These are phyloP conservation scores for Kodamaea suecica DNA, from an alignment of 1,139 yeast species.

Conservation along the genomic window DNA sequence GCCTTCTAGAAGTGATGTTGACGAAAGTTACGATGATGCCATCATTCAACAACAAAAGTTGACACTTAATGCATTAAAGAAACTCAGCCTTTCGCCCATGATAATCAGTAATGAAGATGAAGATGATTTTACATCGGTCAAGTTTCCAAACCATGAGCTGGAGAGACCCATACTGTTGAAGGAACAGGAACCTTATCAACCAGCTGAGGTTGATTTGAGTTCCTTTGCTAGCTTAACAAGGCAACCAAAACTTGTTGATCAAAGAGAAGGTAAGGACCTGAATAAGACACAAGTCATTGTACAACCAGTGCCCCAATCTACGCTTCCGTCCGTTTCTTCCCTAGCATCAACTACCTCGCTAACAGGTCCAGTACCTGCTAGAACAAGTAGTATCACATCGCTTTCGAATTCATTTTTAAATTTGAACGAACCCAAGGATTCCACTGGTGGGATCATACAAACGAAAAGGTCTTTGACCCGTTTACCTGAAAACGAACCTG, in stretches of 20 bases:
- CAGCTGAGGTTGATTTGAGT: constrained; percentile 53
- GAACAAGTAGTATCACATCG: not conserved
- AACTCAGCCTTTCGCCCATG: constrained; percentile 44
- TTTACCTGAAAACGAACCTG: constrained; percentile 9
- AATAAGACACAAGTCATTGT: no score
- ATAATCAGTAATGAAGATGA: constrained; percentile 24
- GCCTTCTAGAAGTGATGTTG: no score
- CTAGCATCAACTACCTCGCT: no score
- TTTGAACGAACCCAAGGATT: not conserved
- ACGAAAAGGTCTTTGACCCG: constrained; percentile 9
- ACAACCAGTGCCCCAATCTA: constrained; percentile 4
- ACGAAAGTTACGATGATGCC: constrained; percentile 40
- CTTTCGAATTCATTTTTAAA: not conserved
- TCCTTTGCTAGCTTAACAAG: constrained; percentile 48
- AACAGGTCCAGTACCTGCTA: not conserved
- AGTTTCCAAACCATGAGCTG: constrained; percentile 3
- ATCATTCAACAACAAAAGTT: constrained; percentile 41
- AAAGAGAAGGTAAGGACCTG: not conserved
- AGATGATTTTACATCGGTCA: constrained; percentile 14
- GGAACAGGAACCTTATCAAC: constrained; percentile 41
- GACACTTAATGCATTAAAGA: constrained; percentile 46
- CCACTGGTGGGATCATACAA: no score
- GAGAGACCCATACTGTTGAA: not conserved
- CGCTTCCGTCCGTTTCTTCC: not conserved
- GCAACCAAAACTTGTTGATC: constrained; percentile 33